These are phyloP conservation scores for Nadsonia fulvescens DNA, from an alignment of 805 yeast genomes.

Conservation along the genomic window DNA sequence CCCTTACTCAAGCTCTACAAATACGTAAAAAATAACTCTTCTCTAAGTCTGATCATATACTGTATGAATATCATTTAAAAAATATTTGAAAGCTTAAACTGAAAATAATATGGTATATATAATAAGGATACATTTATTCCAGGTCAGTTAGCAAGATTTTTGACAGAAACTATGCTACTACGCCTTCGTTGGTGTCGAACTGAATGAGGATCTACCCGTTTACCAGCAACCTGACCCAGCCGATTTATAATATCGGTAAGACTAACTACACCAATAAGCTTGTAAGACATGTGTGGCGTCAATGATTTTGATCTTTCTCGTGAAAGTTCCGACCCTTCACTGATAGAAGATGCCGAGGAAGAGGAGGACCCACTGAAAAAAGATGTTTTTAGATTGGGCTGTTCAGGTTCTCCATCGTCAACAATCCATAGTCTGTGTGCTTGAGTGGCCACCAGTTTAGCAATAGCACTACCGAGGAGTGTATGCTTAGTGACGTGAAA, in stretches of 20 bases:
- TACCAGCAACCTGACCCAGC: constrained; percentile 60
- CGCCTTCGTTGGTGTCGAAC: constrained; percentile 81
- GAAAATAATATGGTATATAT: not conserved
- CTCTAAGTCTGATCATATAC: not conserved
- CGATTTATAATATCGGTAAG: constrained; percentile 76
- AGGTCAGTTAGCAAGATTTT: constrained; percentile 9
- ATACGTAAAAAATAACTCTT: not conserved
- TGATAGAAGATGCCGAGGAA: constrained; percentile 10
- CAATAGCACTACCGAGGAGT: constrained; percentile 74
- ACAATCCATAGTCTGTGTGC: constrained; percentile 51
- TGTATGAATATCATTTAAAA: not conserved
- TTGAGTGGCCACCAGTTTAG: constrained; percentile 87
- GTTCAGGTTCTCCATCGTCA: constrained; percentile 12
- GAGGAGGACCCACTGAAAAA: constrained; percentile 6
- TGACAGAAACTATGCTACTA: constrained; percentile 10
- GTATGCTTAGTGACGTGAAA: constrained; percentile 75
- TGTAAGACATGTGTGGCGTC: constrained; percentile 18
- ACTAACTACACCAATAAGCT: constrained; percentile 78
- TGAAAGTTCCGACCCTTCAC: too few relatives aligned
- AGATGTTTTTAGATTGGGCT: constrained; percentile 9
- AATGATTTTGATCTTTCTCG: too few relatives aligned
- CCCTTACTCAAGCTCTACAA: not conserved
- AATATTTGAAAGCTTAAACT: not conserved
- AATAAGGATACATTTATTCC: constrained; percentile 4
- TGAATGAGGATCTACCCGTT: constrained; percentile 53